Conservation (phyloP, 148 eudicot genomes). For the Silene conica region DNA sequence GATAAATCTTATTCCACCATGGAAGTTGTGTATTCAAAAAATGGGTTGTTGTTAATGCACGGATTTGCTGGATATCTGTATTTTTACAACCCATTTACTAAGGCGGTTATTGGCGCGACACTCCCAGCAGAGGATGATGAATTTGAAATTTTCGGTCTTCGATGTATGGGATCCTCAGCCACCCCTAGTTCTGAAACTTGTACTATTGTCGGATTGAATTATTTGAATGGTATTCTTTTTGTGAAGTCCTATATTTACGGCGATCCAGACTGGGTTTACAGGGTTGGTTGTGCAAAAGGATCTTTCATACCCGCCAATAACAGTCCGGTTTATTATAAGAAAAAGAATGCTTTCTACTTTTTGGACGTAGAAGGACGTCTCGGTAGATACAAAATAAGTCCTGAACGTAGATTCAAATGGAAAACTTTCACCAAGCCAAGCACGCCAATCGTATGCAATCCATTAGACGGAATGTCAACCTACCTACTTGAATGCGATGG, state of each 20-base stretch:
- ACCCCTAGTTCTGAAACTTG: background rate
- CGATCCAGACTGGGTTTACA: background rate
- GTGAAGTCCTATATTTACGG: background rate
- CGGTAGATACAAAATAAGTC: background rate
- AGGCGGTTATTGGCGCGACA: background rate
- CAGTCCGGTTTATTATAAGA: background rate
- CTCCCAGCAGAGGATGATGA: too few relatives aligned
- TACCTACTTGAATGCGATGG: slow-evolving; percentile 6
- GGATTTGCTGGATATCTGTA: background rate
- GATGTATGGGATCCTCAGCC: background rate
- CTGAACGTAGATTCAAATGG: background rate
- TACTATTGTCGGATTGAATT: background rate
- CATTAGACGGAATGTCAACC: background rate
- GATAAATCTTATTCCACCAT: background rate
- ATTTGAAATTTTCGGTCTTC: too few relatives aligned
- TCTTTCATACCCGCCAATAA: background rate
- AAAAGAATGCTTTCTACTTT: background rate
- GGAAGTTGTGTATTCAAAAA: background rate
- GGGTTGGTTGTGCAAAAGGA: too few relatives aligned
- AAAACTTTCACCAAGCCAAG: background rate
- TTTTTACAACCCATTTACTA: background rate
- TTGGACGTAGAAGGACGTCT: background rate
- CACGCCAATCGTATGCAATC: background rate
- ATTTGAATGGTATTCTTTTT: too few relatives aligned
- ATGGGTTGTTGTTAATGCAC: background rate